A percentile compares a stretch with the other conserved stretches of the same genome.
Conservation (phyloP, 2,329 filamentous ascomycete genomes). For the Colletotrichum musae region DNA sequence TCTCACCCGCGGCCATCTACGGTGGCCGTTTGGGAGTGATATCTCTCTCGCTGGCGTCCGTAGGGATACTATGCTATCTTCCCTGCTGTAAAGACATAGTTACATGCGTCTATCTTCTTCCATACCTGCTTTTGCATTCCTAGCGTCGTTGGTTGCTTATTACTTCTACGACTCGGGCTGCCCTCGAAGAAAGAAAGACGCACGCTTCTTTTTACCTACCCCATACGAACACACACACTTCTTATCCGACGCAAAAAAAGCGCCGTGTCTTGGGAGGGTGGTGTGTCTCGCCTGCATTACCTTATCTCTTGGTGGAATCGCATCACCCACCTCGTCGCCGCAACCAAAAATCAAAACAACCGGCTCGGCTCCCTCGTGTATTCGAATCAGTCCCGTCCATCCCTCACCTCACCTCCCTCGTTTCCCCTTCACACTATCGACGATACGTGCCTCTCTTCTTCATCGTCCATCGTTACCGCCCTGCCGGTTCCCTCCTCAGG, state of each 20-base stretch:
- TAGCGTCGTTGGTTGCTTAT: constrained; percentile 1
- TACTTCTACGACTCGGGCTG: background rate
- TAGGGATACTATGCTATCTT: too few relatives aligned
- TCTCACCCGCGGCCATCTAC: background rate
- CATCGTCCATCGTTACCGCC: background rate
- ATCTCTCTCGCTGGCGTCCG: too few relatives aligned
- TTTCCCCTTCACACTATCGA: background rate
- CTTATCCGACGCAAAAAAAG: background rate
- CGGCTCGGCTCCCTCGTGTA: background rate
- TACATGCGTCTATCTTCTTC: too few relatives aligned
- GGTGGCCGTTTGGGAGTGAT: background rate
- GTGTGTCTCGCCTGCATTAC: constrained; percentile 3
- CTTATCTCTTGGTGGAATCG: constrained; percentile 20
- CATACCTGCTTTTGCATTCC: too few relatives aligned
- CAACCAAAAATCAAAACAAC: constrained; percentile 2
- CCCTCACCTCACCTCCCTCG: background rate
- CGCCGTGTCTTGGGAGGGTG: background rate
- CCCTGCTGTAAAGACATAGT: too few relatives aligned
- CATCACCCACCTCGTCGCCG: constrained; percentile 5
- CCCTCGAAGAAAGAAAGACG: background rate
- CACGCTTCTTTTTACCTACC: too few relatives aligned
- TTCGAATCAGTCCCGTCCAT: too few relatives aligned
- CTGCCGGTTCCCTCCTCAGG: constrained; percentile 14
- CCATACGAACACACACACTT: background rate
- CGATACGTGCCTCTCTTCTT: background rate